Evolutionary conservation across 805 yeast genomes (phyloP).

Genomic region (Sugiyamaella mastotermitis): DNA sequence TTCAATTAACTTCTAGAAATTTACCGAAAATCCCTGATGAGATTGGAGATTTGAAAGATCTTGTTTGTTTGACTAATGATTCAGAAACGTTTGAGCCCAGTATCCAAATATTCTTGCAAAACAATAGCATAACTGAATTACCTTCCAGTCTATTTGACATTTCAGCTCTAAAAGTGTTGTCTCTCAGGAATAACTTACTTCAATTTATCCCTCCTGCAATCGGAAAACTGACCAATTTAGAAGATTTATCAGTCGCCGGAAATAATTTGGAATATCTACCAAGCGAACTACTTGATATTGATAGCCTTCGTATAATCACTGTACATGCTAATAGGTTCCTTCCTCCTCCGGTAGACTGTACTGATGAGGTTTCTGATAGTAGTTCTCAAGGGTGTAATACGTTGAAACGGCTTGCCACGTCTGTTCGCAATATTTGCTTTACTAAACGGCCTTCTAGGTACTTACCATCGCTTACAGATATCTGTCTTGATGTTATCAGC

Average conservation of each 20-base stretch:
- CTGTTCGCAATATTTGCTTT: not conserved
- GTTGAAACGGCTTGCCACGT: not conserved
- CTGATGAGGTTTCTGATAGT: not conserved
- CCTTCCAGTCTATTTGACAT: constrained; percentile 30
- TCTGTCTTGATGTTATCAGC: constrained; percentile 9
- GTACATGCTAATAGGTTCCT: constrained; percentile 33
- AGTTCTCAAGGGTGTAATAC: not conserved
- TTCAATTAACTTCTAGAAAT: constrained; percentile 21
- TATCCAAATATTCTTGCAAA: constrained; percentile 27
- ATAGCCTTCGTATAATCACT: constrained; percentile 25
- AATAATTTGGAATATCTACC: constrained; percentile 32
- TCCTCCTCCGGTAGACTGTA: constrained; percentile 15
- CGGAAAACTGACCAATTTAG: constrained; percentile 25
- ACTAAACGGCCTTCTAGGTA: not conserved
- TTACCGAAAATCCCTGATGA: constrained; percentile 30
- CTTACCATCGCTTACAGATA: not conserved
- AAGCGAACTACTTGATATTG: constrained; percentile 28
- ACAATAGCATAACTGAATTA: constrained; percentile 25
- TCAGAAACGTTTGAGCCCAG: constrained; percentile 21
- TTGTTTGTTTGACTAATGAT: constrained; percentile 19
- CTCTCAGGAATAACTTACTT: constrained; percentile 31
- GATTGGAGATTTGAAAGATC: constrained; percentile 28
- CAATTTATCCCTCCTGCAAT: constrained; percentile 30
- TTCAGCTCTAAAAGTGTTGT: constrained; percentile 29
- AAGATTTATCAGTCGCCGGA: constrained; percentile 31